Evolutionary conservation across 2,329 filamentous ascomycete genomes (phyloP).

Genomic region (Ophiosphaerella herpotricha): DNA sequence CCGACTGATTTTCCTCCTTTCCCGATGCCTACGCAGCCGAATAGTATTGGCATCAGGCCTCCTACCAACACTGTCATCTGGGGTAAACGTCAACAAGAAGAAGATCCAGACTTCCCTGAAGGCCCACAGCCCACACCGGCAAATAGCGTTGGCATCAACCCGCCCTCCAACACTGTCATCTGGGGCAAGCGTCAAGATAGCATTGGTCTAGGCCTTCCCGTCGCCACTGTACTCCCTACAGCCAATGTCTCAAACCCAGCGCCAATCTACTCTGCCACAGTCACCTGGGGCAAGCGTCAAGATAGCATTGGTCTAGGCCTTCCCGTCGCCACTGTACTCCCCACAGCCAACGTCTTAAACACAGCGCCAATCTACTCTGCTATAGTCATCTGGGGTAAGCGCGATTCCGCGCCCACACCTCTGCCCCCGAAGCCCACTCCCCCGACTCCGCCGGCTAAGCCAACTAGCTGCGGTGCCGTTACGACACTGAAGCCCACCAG

Average conservation of each 20-base stretch:
- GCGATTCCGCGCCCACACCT: neutral
- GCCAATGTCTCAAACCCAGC: neutral
- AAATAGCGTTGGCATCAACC: constrained; percentile 3
- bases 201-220: too few relatives aligned
- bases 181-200: constrained; percentile 10
- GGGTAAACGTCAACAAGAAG: constrained; percentile 12
- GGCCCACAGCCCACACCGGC: constrained; percentile 2
- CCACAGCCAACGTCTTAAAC: neutral
- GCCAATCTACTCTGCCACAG: constrained; percentile 4
- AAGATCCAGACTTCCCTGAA: constrained; percentile 1
- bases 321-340: too few relatives aligned
- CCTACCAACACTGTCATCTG: constrained; percentile 18
- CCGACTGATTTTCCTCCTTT: constrained; percentile 2
- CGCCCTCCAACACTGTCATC: constrained; percentile 9
- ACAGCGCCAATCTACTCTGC: constrained; percentile 5
- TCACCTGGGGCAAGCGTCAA: constrained; percentile 12
- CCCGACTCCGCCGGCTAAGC: constrained; percentile 1
- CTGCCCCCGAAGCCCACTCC: constrained; percentile 11
- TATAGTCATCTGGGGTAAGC: constrained; percentile 18
- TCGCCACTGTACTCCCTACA: neutral
- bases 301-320: neutral
- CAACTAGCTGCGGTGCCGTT: constrained; percentile 7
- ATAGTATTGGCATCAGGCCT: constrained; percentile 12
- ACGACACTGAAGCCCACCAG: constrained; percentile 15
- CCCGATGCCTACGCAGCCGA: constrained; percentile 6